Conservation (phyloP, 768 basidiomycete genomes). For the Sporobolomyces roseus region DNA sequence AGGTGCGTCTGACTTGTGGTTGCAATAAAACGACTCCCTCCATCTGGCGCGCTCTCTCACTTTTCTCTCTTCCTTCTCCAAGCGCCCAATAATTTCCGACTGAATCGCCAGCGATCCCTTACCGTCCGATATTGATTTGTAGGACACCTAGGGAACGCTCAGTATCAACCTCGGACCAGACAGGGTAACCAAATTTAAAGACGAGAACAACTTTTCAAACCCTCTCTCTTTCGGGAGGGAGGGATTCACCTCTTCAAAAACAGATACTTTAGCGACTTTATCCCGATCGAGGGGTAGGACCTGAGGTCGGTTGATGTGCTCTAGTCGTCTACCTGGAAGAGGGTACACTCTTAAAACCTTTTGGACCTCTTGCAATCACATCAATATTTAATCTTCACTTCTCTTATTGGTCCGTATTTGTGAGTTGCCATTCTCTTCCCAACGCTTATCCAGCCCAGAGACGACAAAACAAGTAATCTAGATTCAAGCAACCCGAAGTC, state of each 20-base stretch:
- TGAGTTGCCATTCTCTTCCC: constrained; percentile 4
- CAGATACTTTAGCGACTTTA: constrained; percentile 18
- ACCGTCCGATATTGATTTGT: constrained; percentile 8
- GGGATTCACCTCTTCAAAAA: constrained; percentile 19
- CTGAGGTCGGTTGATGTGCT: constrained; percentile 34
- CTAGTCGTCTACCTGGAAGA: constrained; percentile 27
- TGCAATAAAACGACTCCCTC: background rate
- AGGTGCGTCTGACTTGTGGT: background rate
- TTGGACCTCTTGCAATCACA: constrained; percentile 1
- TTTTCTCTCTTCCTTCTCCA: background rate
- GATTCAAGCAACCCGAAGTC: constrained; percentile 13
- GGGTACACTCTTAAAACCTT: constrained; percentile 1
- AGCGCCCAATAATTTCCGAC: constrained; percentile 29
- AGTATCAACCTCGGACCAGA: constrained; percentile 18
- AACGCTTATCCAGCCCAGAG: background rate
- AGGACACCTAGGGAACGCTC: background rate
- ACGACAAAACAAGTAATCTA: constrained; percentile 16
- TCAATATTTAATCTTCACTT: background rate
- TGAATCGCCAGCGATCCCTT: constrained; percentile 21
- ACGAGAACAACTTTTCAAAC: constrained; percentile 10
- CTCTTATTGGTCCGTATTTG: background rate
- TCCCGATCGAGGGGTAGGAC: constrained; percentile 34
- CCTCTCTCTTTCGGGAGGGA: background rate
- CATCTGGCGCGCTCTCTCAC: too few relatives aligned
- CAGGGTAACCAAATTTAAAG: too few relatives aligned